These are phyloP conservation scores for Trypanosoma mega DNA, from an alignment of 208 protist species.

Conservation along the genomic window DNA sequence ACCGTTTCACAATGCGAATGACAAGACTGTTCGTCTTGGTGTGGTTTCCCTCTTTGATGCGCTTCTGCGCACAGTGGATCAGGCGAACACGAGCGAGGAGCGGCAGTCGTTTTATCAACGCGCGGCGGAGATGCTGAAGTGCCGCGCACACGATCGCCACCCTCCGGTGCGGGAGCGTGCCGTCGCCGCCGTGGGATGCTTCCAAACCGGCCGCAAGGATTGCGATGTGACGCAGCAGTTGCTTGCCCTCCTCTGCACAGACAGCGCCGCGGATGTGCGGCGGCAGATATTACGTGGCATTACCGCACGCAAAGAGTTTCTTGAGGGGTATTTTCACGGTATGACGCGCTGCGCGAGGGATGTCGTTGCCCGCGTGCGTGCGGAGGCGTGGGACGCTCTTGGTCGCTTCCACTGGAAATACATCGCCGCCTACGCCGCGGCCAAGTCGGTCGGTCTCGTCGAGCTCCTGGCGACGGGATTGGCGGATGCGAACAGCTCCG, in stretches of 20 bases:
- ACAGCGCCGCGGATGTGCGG: slow-evolving; percentile 78
- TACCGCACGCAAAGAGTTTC: slow-evolving; percentile 78
- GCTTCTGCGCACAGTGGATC: slow-evolving; percentile 77
- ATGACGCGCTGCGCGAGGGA: slow-evolving; percentile 77
- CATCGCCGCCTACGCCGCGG: slow-evolving; percentile 68
- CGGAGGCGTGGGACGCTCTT: slow-evolving; percentile 83
- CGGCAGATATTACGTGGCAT: slow-evolving; percentile 73
- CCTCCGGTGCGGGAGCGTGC: slow-evolving; percentile 70
- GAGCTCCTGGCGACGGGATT: slow-evolving; percentile 63
- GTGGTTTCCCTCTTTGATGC: slow-evolving; percentile 71
- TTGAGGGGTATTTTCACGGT: slow-evolving; percentile 87
- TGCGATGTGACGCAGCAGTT: slow-evolving; percentile 90
- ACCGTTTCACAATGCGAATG: slow-evolving; percentile 81
- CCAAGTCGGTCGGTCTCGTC: slow-evolving; percentile 52
- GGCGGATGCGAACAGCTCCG: slow-evolving; percentile 58
- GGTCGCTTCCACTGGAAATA: slow-evolving; percentile 84
- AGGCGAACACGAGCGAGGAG: slow-evolving; percentile 69
- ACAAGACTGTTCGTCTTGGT: slow-evolving; percentile 77
- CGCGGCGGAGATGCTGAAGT: slow-evolving; percentile 74
- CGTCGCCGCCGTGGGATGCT: slow-evolving; percentile 61
- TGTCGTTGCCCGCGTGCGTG: slow-evolving; percentile 75
- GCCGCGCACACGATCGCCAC: slow-evolving; percentile 74
- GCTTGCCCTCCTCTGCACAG: slow-evolving; percentile 75
- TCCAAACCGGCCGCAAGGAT: slow-evolving; percentile 80
- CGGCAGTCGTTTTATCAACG: slow-evolving; percentile 86